Conservation (phyloP, 2,329 filamentous ascomycete genomes). For the Cyanodermella asteris region DNA sequence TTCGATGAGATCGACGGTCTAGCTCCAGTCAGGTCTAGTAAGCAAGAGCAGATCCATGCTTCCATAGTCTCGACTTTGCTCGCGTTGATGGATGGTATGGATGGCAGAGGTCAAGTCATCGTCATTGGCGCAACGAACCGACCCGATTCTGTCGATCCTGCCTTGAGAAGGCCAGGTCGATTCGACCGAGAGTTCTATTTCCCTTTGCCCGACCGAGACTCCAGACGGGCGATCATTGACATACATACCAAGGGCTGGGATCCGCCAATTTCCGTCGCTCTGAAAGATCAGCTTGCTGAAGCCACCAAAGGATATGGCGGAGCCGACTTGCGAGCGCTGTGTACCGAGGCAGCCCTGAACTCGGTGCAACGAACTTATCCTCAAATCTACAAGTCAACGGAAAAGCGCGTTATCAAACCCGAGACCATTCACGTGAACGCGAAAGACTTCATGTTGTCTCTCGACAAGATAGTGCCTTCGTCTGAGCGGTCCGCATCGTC, state of each 20-base stretch:
- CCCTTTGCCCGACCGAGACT: conserved; percentile 62
- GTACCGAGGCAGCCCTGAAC: conserved; percentile 88
- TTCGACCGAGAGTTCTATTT: conserved; percentile 96
- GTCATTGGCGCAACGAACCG: conserved; percentile 81
- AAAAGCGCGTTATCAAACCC: conserved; percentile 76
- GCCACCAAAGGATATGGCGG: conserved; percentile 92
- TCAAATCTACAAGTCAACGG: conserved; percentile 78
- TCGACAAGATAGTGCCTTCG: conserved; percentile 90
- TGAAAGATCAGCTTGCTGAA: conserved; percentile 68
- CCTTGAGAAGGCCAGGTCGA: conserved; percentile 47
- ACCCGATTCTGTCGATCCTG: conserved; percentile 66
- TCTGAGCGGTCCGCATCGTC: conserved; percentile 78
- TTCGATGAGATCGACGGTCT: conserved; percentile 92
- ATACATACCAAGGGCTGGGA: conserved; percentile 95
- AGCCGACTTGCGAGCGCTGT: conserved; percentile 80
- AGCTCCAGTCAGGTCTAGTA: conserved; percentile 86
- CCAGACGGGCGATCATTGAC: conserved; percentile 66
- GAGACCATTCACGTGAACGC: conserved; percentile 67
- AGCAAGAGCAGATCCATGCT: conserved; percentile 95
- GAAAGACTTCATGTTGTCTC: conserved; percentile 90
- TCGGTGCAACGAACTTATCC: conserved; percentile 89
- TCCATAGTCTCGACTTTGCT: conserved; percentile 92
- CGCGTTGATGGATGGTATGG: conserved; percentile 93
- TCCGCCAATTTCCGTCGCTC: conserved; percentile 44
- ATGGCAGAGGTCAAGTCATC: conserved; percentile 88